Evolutionary conservation across 1,284 basidiomycete genomes (phyloP).

Genomic region (Boletus sp.): DNA sequence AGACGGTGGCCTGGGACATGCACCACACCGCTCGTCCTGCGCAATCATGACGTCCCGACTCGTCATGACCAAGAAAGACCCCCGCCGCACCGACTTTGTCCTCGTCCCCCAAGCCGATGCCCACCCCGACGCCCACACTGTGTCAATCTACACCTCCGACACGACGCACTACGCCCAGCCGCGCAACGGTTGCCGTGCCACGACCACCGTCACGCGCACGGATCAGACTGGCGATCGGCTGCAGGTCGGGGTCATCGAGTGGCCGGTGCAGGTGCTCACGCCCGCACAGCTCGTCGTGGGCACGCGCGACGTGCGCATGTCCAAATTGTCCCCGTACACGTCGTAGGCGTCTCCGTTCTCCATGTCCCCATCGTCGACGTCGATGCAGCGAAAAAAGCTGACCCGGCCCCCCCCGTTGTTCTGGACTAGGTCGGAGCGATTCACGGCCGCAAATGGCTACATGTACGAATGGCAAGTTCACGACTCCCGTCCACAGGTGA

Average conservation of each 20-base stretch:
- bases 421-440: slow-evolving; percentile 28
- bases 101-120: no score
- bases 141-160: slow-evolving; percentile 19
- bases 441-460: slow-evolving; percentile 21
- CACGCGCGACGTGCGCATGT: slow-evolving; percentile 25
- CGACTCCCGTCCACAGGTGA: slow-evolving; percentile 26
- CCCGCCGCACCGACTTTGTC: slow-evolving; percentile 25
- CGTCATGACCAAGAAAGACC: slow-evolving; percentile 25
- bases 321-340: slow-evolving; percentile 24
- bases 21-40: no score
- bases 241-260: slow-evolving; percentile 32
- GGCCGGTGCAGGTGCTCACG: slow-evolving; percentile 16
- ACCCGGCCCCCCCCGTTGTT: no score
- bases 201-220: slow-evolving; percentile 26
- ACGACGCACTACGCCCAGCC: slow-evolving; percentile 13
- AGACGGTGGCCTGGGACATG: not conserved
- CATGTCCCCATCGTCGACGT: no score
- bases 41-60: slow-evolving; percentile 25
- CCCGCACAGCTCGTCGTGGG: slow-evolving; percentile 24
- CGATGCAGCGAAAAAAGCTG: no score
- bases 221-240: slow-evolving; percentile 20
- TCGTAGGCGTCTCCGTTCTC: slow-evolving; percentile 21
- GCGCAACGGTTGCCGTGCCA: slow-evolving; percentile 16
- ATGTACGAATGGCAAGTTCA: slow-evolving; percentile 32
- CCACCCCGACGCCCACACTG: not conserved